Evolutionary conservation across 768 basidiomycete species (phyloP).

Genomic region (Lactarius trivialis): DNA sequence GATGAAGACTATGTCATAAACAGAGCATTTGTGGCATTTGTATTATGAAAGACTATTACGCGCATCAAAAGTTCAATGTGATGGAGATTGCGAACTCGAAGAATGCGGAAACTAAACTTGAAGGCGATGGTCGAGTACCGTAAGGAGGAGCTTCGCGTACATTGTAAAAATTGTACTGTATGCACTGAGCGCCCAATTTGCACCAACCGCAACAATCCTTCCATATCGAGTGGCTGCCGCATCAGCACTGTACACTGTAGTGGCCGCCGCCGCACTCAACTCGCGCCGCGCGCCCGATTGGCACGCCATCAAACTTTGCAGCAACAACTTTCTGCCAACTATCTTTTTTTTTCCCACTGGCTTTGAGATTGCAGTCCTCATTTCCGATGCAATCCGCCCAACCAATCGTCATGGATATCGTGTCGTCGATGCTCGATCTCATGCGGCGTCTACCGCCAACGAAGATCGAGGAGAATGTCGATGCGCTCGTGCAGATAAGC

Average conservation of each 20-base stretch:
- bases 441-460: conserved; percentile 95
- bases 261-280: too few relatives aligned
- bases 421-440: conserved; percentile 92
- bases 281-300: neutral
- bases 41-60: conserved; percentile 66
- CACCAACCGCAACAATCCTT: neutral
- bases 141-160: neutral
- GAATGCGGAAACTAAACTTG: conserved; percentile 34
- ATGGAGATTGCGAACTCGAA: conserved; percentile 54
- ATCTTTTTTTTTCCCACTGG: too few relatives aligned
- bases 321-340: neutral
- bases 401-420: conserved; percentile 57
- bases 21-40: conserved; percentile 75
- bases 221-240: neutral
- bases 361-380: too few relatives aligned
- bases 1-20: neutral
- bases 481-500: conserved; percentile 69
- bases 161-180: neutral
- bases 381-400: conserved; percentile 9
- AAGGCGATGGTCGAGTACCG: conserved; percentile 29
- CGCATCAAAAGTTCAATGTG: conserved; percentile 70
- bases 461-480: conserved; percentile 80
- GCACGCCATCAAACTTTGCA: neutral
- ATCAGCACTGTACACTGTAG: too few relatives aligned
- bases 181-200: too few relatives aligned